Percentiles rank a stretch among this genome's conserved stretches.
phyloP scores from a whole-genome alignment of 495 filamentous ascomycete species.

The Friedmanniomyces simplex region DNA sequence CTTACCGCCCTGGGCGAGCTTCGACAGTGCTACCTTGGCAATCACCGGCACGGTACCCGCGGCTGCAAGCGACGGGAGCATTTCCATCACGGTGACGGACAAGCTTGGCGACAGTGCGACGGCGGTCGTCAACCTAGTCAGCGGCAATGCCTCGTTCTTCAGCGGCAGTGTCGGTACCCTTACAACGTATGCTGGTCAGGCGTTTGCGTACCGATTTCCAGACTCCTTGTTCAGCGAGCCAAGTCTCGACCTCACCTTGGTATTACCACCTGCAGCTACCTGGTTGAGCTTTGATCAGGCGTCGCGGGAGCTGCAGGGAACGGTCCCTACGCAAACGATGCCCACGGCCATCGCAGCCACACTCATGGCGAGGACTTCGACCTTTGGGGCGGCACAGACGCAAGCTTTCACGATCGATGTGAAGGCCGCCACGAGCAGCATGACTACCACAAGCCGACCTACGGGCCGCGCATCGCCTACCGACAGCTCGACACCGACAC shows the following conservation, averaged over 20 bases:
- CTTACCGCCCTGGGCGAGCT: slow-evolving; percentile 57
- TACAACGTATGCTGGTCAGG: slow-evolving; percentile 50
- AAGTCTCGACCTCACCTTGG: slow-evolving; percentile 45
- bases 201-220: slow-evolving; percentile 55
- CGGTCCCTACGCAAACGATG: slow-evolving; percentile 43
- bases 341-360: slow-evolving; percentile 22
- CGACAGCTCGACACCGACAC: background rate
- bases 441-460: background rate
- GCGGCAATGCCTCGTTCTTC: slow-evolving; percentile 31
- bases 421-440: background rate
- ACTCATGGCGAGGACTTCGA: slow-evolving; percentile 17
- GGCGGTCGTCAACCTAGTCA: slow-evolving; percentile 48
- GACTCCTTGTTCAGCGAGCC: slow-evolving; percentile 41
- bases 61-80: slow-evolving; percentile 45
- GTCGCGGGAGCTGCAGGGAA: slow-evolving; percentile 49
- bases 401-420: slow-evolving; percentile 23
- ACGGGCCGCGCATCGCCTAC: background rate
- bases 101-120: slow-evolving; percentile 52
- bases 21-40: slow-evolving; percentile 51
- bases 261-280: slow-evolving; percentile 39
- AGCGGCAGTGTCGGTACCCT: slow-evolving; percentile 33
- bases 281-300: slow-evolving; percentile 60
- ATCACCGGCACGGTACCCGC: slow-evolving; percentile 55
- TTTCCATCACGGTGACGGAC: slow-evolving; percentile 58
- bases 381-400: slow-evolving; percentile 8